These are phyloP conservation scores for Mycena sanguinolenta DNA, from an alignment of 768 basidiomycete species.

Conservation along the genomic window DNA sequence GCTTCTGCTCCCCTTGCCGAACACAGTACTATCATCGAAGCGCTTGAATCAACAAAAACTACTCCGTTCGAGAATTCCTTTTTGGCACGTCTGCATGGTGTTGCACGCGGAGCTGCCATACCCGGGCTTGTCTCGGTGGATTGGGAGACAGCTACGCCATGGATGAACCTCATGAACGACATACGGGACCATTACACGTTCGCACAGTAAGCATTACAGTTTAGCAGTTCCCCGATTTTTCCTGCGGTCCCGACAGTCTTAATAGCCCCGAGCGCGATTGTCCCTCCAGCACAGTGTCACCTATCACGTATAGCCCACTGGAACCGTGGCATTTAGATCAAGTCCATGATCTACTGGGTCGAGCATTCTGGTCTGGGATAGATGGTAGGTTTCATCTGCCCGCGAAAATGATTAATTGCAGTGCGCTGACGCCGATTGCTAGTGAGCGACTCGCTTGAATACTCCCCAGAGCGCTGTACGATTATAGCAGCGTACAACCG, in stretches of 20 bases:
- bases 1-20: constrained; percentile 42
- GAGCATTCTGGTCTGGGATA: constrained; percentile 84
- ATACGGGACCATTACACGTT: constrained; percentile 74
- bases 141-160: constrained; percentile 79
- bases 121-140: constrained; percentile 69
- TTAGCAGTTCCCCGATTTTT: constrained; percentile 3
- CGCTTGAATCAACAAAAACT: constrained; percentile 67
- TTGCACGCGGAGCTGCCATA: constrained; percentile 44
- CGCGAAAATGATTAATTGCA: constrained; percentile 16
- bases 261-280: constrained; percentile 69
- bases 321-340: constrained; percentile 72
- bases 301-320: constrained; percentile 76
- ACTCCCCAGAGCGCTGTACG: constrained; percentile 78
- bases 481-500: constrained; percentile 80
- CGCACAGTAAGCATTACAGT: constrained; percentile 63
- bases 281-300: constrained; percentile 56
- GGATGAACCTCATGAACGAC: constrained; percentile 83
- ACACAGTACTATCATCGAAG: constrained; percentile 56
- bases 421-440: constrained; percentile 13
- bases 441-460: constrained; percentile 81
- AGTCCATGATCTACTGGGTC: constrained; percentile 76
- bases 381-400: constrained; percentile 61
- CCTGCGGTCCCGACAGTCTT: constrained; percentile 9
- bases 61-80: constrained; percentile 80
- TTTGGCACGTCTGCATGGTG: constrained; percentile 71